Evolutionary conservation across 208 protist species (phyloP).

Genomic region (Trypanosoma cruzi): DNA sequence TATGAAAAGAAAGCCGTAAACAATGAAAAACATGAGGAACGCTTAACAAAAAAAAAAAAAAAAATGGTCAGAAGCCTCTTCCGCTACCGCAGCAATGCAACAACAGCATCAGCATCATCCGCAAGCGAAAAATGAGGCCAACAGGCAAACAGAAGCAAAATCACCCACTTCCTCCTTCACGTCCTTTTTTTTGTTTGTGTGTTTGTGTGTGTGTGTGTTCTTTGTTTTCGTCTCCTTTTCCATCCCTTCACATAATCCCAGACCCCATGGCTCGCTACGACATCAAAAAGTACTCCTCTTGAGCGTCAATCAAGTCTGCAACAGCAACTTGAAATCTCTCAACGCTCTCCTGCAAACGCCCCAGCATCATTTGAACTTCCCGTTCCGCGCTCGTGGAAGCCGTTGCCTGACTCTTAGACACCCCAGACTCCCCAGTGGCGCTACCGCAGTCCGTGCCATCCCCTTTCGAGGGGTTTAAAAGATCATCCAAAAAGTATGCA

Average conservation of each 20-base stretch:
- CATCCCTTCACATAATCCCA: neutral
- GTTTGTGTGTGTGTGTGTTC: too few species aligned
- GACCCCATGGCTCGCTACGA: constrained; percentile 5
- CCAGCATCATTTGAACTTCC: constrained; percentile 41
- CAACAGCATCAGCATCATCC: too few species aligned
- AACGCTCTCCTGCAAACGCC: constrained; percentile 50
- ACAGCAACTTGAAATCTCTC: constrained; percentile 80
- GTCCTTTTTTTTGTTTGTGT: neutral
- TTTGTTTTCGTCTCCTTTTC: too few species aligned
- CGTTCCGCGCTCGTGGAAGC: constrained; percentile 34
- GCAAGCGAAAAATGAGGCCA: too few species aligned
- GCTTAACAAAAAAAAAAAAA: too few species aligned
- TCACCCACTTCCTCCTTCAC: too few species aligned
- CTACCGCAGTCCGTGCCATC: neutral
- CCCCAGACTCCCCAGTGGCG: neutral
- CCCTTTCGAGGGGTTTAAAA: constrained; percentile 4
- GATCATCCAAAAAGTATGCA: constrained; percentile 36
- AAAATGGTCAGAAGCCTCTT: too few species aligned
- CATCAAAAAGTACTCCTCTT: constrained; percentile 73
- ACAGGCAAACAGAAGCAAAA: too few species aligned
- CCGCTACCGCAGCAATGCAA: too few species aligned
- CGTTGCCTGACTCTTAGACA: neutral
- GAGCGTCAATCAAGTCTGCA: constrained; percentile 72
- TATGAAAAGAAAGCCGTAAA: neutral
- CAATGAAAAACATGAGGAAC: neutral